A percentile compares a stretch with the other conserved stretches of the same genome.
Conservation (phyloP, 2,329 filamentous ascomycete species). For the Xylariales sp. region DNA sequence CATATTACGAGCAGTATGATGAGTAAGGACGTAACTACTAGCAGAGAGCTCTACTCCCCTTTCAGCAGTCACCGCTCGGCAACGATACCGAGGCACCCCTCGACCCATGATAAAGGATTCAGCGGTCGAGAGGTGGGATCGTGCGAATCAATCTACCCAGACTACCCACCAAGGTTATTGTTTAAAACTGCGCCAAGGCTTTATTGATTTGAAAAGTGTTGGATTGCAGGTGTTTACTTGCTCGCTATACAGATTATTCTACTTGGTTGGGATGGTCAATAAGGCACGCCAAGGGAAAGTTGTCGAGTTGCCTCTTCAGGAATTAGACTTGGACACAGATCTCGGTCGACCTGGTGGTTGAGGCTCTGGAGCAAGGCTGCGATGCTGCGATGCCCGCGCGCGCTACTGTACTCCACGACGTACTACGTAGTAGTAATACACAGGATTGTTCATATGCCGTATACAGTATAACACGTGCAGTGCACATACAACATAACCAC, state of each 20-base stretch:
- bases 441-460: neutral
- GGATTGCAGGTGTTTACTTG: constrained; percentile 30
- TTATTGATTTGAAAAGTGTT: constrained; percentile 30
- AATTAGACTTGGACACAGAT: constrained; percentile 10
- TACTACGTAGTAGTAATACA: constrained; percentile 12
- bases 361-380: constrained; percentile 32
- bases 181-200: constrained; percentile 26
- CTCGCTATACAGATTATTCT: constrained; percentile 17
- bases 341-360: constrained; percentile 24
- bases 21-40: constrained; percentile 1
- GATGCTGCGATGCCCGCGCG: constrained; percentile 22
- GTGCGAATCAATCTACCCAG: constrained; percentile 21
- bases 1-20: constrained; percentile 10
- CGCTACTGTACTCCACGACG: constrained; percentile 19
- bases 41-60: neutral
- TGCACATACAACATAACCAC: constrained; percentile 13
- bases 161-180: neutral
- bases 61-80: constrained; percentile 23
- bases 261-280: constrained; percentile 30
- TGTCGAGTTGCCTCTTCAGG: constrained; percentile 34
- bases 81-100: constrained; percentile 18
- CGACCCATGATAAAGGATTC: constrained; percentile 17
- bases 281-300: constrained; percentile 22
- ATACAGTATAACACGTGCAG: constrained; percentile 8
- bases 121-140: constrained; percentile 25